Evolutionary conservation across 495 filamentous ascomycete genomes (phyloP).

Genomic region (Trichodelitschia bisporula): DNA sequence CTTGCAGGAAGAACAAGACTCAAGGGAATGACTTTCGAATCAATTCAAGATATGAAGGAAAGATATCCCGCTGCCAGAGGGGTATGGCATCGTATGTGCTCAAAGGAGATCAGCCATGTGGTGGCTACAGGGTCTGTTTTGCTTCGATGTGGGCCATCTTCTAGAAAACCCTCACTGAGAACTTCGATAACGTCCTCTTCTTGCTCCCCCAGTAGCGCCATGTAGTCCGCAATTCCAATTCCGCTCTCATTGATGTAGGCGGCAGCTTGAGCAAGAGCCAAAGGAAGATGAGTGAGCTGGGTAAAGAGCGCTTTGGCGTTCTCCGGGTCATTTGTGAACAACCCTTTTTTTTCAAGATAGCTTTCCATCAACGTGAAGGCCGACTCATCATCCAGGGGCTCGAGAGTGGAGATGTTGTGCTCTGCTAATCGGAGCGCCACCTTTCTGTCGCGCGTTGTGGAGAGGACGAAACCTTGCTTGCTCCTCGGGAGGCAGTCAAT

Average conservation of each 20-base stretch:
- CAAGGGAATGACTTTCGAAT: constrained; percentile 17
- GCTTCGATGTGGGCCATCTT: constrained; percentile 6
- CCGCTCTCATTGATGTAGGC: constrained; percentile 11
- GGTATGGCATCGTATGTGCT: constrained; percentile 5
- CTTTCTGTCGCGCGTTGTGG: constrained; percentile 8
- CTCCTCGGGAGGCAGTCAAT: constrained; percentile 9
- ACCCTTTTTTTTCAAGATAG: constrained; percentile 3
- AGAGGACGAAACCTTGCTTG: constrained; percentile 7
- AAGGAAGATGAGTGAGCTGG: constrained; percentile 9
- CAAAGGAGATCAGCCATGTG: constrained; percentile 10
- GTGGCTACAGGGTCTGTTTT: constrained; percentile 8
- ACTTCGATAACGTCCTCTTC: constrained; percentile 9
- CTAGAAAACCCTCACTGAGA: constrained; percentile 9
- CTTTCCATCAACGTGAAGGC: constrained; percentile 5
- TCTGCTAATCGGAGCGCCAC: constrained; percentile 5
- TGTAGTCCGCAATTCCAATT: constrained; percentile 7
- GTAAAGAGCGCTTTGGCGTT: no score
- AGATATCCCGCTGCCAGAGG: constrained; percentile 8
- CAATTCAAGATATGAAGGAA: constrained; percentile 9
- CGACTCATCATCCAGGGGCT: constrained; percentile 6
- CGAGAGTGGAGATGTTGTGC: constrained; percentile 7
- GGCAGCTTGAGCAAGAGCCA: constrained; percentile 12
- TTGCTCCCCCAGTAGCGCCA: constrained; percentile 6
- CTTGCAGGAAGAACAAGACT: no score
- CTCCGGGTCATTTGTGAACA: not conserved